phyloP scores from a whole-genome alignment of 2,329 filamentous ascomycete species.

The Alternaria ventricosa region DNA sequence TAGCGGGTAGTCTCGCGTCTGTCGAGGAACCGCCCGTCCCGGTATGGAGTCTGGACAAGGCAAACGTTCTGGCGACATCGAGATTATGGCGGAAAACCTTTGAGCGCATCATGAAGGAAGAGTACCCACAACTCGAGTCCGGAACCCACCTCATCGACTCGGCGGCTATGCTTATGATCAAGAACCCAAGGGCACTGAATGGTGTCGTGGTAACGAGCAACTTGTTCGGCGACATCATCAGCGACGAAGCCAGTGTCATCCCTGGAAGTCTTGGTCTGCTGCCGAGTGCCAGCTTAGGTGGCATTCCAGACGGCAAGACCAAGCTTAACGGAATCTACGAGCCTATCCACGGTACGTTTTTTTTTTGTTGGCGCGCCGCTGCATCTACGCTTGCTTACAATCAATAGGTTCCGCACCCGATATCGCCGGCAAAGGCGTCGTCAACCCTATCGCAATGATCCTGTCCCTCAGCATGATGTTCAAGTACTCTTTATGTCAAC shows the following conservation, averaged over 20 bases:
- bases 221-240: conserved; percentile 94
- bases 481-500: conserved; percentile 85
- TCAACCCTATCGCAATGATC: conserved; percentile 91
- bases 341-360: conserved; percentile 82
- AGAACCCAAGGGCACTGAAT: conserved; percentile 86
- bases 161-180: conserved; percentile 97
- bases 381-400: conserved; percentile 15
- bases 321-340: conserved; percentile 95
- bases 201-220: conserved; percentile 93
- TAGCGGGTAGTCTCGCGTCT: conserved; percentile 81
- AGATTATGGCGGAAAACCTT: conserved; percentile 89
- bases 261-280: conserved; percentile 87
- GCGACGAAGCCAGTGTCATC: conserved; percentile 93
- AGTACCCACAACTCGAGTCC: conserved; percentile 86
- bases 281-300: conserved; percentile 85
- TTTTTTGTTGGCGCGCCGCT: background rate
- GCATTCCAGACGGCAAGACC: conserved; percentile 82
- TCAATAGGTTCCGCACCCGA: conserved; percentile 81
- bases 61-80: conserved; percentile 91
- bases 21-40: conserved; percentile 76
- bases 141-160: conserved; percentile 93
- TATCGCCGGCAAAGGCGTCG: conserved; percentile 88
- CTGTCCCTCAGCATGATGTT: conserved; percentile 96
- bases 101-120: conserved; percentile 80
- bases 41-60: conserved; percentile 92